Evolutionary conservation across 352 stramenopile species (phyloP).

Genomic region (Globisporangium rhizosaccharum): DNA sequence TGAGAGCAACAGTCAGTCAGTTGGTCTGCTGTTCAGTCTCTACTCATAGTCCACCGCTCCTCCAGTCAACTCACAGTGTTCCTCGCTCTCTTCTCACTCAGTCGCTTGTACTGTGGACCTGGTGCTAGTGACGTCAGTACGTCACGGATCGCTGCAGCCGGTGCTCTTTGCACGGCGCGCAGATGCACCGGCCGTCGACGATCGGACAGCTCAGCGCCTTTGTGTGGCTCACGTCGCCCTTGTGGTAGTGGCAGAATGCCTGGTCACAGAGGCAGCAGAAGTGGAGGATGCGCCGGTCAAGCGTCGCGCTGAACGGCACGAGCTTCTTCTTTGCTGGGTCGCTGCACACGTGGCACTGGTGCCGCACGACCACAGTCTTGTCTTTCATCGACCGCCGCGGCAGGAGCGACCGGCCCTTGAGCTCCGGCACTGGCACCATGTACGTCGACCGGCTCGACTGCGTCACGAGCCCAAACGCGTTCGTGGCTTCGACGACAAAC

Average conservation of each 20-base stretch:
- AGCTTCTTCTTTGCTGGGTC: constrained; percentile 60
- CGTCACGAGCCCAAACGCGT: constrained; percentile 69
- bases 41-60: too few species aligned
- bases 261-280: constrained; percentile 77
- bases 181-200: constrained; percentile 74
- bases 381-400: constrained; percentile 35
- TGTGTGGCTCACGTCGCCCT: constrained; percentile 69
- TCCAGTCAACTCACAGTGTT: too few species aligned
- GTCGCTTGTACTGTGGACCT: background rate
- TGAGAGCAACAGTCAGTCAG: too few species aligned
- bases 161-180: constrained; percentile 59
- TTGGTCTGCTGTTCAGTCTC: too few species aligned
- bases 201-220: constrained; percentile 75
- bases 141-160: constrained; percentile 50
- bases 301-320: constrained; percentile 52
- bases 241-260: constrained; percentile 84
- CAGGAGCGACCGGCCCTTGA: constrained; percentile 51
- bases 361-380: constrained; percentile 32
- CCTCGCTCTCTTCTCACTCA: too few species aligned
- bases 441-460: constrained; percentile 79
- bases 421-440: constrained; percentile 74
- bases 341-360: constrained; percentile 75
- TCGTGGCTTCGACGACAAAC: constrained; percentile 78
- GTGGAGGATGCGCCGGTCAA: constrained; percentile 72
- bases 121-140: constrained; percentile 15